Percentiles rank a stretch among this genome's conserved stretches.
phyloP scores from a whole-genome alignment of 108 stramenopile species.

The Fragilariopsis cylindrus region DNA sequence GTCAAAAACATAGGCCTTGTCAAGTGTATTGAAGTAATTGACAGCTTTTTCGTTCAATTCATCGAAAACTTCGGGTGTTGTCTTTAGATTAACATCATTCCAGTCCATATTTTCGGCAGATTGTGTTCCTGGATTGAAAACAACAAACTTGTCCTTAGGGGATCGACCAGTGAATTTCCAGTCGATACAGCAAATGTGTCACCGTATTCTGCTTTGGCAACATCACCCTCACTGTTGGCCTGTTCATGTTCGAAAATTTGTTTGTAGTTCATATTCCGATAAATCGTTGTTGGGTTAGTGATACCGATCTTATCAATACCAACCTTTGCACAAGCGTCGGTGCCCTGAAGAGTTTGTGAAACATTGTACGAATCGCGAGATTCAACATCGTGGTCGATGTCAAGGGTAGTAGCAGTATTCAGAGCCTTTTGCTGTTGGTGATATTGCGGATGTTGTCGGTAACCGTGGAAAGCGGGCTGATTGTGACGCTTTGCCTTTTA shows the following conservation, averaged over 20 bases:
- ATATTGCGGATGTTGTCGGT: background rate
- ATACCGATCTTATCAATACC: slow-evolving; percentile 79
- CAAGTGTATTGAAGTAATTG: slow-evolving; percentile 84
- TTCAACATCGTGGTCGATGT: slow-evolving; percentile 12
- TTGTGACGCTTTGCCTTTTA: too few relatives aligned
- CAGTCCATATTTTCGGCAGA: slow-evolving; percentile 89
- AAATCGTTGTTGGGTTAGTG: slow-evolving; percentile 74
- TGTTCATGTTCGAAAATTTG: slow-evolving; percentile 92
- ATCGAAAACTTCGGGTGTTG: slow-evolving; percentile 90
- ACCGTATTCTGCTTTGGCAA: slow-evolving; percentile 83
- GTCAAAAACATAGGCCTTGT: slow-evolving; percentile 92
- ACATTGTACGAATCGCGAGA: slow-evolving; percentile 78
- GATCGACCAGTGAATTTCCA: slow-evolving; percentile 97
- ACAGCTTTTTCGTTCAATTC: slow-evolving; percentile 93
- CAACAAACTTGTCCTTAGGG: slow-evolving; percentile 96
- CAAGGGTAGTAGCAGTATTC: slow-evolving; percentile 1
- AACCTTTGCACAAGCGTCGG: slow-evolving; percentile 73
- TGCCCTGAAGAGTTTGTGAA: slow-evolving; percentile 60
- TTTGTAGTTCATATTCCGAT: slow-evolving; percentile 92
- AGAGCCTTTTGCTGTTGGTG: slow-evolving; percentile 1
- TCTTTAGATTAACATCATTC: slow-evolving; percentile 93
- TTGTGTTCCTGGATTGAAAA: slow-evolving; percentile 69
- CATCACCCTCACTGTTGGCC: slow-evolving; percentile 85
- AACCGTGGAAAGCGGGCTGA: too few relatives aligned
- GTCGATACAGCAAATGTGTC: slow-evolving; percentile 95